phyloP scores from a whole-genome alignment of 495 filamentous ascomycete species.

The Penicillium alfredii region DNA sequence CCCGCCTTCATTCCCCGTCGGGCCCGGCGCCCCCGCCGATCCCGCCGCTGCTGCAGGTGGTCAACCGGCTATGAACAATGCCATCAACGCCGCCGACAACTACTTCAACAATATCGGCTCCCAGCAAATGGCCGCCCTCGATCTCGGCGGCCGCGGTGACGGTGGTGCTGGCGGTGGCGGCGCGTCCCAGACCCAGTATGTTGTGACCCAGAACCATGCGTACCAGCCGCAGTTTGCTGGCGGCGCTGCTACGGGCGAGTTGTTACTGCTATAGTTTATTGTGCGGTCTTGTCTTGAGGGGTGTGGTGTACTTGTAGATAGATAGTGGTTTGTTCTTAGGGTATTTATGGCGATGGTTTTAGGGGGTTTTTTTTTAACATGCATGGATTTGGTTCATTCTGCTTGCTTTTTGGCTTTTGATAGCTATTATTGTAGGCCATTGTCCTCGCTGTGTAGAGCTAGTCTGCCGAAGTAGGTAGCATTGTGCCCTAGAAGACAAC shows the following conservation, averaged over 20 bases:
- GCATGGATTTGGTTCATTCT: no score
- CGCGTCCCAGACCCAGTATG: conserved; percentile 41
- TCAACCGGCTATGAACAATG: conserved; percentile 51
- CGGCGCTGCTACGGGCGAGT: conserved; percentile 45
- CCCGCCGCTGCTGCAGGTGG: conserved; percentile 20
- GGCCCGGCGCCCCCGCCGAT: conserved; percentile 16
- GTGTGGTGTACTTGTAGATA: conserved; percentile 21
- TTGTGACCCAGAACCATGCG: conserved; percentile 49
- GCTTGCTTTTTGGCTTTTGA: no score
- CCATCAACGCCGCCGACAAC: conserved; percentile 74
- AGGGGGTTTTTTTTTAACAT: no score
- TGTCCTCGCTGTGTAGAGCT: no score
- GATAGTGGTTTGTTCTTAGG: conserved; percentile 11
- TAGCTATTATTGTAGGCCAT: no score
- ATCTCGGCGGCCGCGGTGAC: conserved; percentile 46
- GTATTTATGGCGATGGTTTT: no score
- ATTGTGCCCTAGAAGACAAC: no score
- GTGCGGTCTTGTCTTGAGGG: neutral
- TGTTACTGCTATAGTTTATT: conserved; percentile 37
- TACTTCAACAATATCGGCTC: conserved; percentile 73
- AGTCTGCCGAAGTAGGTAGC: no score
- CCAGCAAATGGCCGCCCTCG: conserved; percentile 65
- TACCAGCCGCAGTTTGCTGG: conserved; percentile 47
- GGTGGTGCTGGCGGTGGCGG: conserved; percentile 33
- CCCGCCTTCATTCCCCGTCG: conserved; percentile 13